Base-by-base conservation (phyloP, 1,284 basidiomycete species). In the Anthracocystis walkeri region DNA sequence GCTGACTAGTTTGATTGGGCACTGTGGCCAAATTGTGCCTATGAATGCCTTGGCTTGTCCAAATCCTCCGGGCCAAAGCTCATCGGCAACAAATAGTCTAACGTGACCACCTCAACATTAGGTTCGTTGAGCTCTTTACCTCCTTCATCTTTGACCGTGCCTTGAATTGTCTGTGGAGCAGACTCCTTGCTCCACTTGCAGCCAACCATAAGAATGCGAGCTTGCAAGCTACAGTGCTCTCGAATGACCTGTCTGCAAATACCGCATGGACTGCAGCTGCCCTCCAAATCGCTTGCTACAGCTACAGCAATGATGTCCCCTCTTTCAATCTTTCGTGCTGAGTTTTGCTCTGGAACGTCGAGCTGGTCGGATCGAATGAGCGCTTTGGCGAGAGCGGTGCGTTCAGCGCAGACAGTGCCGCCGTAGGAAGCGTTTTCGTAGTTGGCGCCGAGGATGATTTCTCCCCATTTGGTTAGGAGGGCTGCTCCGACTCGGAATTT, bases 341-440 rank as follows among this genome's bases (percentile, higher is more conserved):
- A 52, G 31, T 40, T 70, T 14, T 58, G 50, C 40, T 70, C 65
- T 3, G 52, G 35, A 2, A 74, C 65, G 11, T 64, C 52, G 33
- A 77, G 74, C 16, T 46, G 31, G 11, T 57, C 50, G 20, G 67
- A 63, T 8, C 71, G 64, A 29, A 74, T 74, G 41, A 75, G 58
- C 7, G 73, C 73, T 52, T 79, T 82, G 27, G 74, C 67, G 18
- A 85, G 66, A 7, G 81, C 81, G 3, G 82, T 75, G 25, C 83
- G 73, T 66, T 85, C 83, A 10, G 83, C 83, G 52, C 83, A 85
- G 49, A 82, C 76, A 1, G 77, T 77, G 7, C 72, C 82, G 92
- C 94, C 92, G 83, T 94, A 95, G 0, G 92, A 93, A 0, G 93
- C 93, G 81, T 96, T 96, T 86, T 97, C 94, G 65, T 96, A 89